Evolutionary conservation across 2,329 filamentous ascomycete genomes (phyloP), one percentile per base, ranked within the genome.

Genomic region (Tolypocladium amazonense): DNA sequence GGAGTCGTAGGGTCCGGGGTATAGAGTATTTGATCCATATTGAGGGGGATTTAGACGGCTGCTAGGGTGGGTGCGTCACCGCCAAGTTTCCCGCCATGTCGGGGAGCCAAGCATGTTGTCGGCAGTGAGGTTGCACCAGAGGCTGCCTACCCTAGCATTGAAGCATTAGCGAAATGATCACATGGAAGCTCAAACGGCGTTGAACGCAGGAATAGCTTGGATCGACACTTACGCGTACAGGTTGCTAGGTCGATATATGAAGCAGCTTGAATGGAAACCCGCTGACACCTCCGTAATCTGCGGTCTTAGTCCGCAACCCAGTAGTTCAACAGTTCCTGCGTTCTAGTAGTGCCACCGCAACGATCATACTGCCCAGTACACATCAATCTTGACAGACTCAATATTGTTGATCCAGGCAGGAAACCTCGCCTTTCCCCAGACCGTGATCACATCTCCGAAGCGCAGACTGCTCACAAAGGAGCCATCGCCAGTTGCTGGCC

Each of bases 361-460:
- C 27, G 18, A 18, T 52, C 47, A 52, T 52, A 83, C 62, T 69
- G 82, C 80, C 81, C 82, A 87, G 66, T 83, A 86, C 33, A 87
- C 75, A 60, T 83, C 80, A 37, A 87, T 71, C 67, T 76, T 75
- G 2, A 81, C 79, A 15, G 71, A 74, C 55, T 80, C 68, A 12
- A 86, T 68, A 15, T 71, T 58, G 62, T 87, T 87, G 1, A 58
- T 54, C 85, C 85, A 88, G 0, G 72, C 78, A 0, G 67, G 69
- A 59, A 83, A 87, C 60, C 84, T 77, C 2, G 82, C 77, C 69
- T 81, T 84, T 0, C 73, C 83, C 84, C 84, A 87, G 1, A 87
- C 66, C 0, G 83, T 86, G 14, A 87, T 71, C 23, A 84, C 78
- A 64, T 88, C 85, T 1, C 85, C 85, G n/a, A 84, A 63, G 63